Base-by-base conservation (phyloP, 1,284 basidiomycete species). In the Ustilago trichophora region DNA sequence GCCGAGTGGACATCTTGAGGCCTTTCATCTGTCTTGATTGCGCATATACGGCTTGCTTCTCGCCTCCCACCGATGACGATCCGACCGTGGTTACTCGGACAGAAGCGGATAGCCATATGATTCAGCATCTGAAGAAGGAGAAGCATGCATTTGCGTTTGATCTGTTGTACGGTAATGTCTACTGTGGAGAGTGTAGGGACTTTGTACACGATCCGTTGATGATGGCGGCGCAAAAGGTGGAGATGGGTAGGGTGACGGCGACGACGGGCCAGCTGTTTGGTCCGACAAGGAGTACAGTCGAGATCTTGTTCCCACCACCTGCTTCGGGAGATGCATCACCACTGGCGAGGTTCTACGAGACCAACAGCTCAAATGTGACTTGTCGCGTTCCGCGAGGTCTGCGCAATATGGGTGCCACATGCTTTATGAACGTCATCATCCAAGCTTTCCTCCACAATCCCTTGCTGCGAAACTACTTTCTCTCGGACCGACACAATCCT, bases 381-480 rank as follows among this genome's bases (percentile, higher is more conserved):
- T 48, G 44, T 42, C 33, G 68, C 91, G 91, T 88, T 50, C 88
- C 91, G 10, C 87, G 92, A 52, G 94, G 94, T 0, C 85, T 97
- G 3, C 85, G 96, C 38, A 97, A 97, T 80, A 88, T 97, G 7
- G 92, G 92, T 6, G 91, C 95, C 74, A 98, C 94, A 0, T 98
- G 94, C 78, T 98, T 93, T 83, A 85, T 98, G 78, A 95, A 93
- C 64, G 92, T 91, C 45, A 88, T 98, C 40, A 86, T 98, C 6
- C 95, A 98, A 82, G 88, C 88, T n/a, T 90, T 98, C 75, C 84
- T 93, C 12, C 91, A 93, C 82, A 98, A 97, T 74, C 94, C 94
- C 0, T 84, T 97, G 5, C 85, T 98, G 9, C 87, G 92, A 36
- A 91, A 92, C 73, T 93, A 91, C 82, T 98, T 94, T 76, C 86